phyloP scores from a whole-genome alignment of 2,329 filamentous ascomycete genomes.

The Venturiaceae sp. region DNA sequence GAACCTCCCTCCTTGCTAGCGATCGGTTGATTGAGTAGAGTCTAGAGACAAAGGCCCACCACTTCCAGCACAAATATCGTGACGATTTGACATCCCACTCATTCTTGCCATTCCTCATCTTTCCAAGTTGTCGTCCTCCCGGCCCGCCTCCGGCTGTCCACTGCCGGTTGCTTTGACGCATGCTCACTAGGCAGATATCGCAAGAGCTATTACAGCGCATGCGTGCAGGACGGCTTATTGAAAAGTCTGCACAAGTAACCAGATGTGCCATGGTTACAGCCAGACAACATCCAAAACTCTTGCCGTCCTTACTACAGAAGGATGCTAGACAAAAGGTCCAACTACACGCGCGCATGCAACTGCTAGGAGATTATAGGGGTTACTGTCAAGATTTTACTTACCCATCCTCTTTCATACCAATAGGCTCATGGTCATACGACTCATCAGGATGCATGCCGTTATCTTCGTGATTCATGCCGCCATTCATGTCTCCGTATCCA shows the following conservation, averaged over 20 bases:
- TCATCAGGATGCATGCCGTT: constrained; percentile 18
- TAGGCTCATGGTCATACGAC: constrained; percentile 37
- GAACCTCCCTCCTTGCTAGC: neutral
- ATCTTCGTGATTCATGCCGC: constrained; percentile 18
- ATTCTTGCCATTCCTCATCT: neutral
- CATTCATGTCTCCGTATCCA: constrained; percentile 21
- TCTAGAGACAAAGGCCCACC: neutral
- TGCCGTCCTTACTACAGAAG: neutral
- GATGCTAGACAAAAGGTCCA: no score
- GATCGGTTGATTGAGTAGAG: neutral
- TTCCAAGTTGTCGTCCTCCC: neutral
- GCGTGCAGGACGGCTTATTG: neutral
- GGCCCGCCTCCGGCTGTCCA: neutral
- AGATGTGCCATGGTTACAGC: neutral
- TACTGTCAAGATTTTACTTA: constrained; percentile 43
- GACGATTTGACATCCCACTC: neutral
- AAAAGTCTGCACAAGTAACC: neutral
- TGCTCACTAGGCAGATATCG: neutral
- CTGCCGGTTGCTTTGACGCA: neutral
- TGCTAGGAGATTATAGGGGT: neutral
- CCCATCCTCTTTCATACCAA: constrained; percentile 85
- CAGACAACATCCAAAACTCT: neutral
- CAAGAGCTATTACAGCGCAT: neutral
- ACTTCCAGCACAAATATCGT: neutral
- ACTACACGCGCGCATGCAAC: neutral